A percentile compares a stretch with the other conserved stretches of the same genome.
These are phyloP conservation scores for Ophiosphaerella herpotricha DNA, from an alignment of 2,329 filamentous ascomycete species.

Conservation along the genomic window DNA sequence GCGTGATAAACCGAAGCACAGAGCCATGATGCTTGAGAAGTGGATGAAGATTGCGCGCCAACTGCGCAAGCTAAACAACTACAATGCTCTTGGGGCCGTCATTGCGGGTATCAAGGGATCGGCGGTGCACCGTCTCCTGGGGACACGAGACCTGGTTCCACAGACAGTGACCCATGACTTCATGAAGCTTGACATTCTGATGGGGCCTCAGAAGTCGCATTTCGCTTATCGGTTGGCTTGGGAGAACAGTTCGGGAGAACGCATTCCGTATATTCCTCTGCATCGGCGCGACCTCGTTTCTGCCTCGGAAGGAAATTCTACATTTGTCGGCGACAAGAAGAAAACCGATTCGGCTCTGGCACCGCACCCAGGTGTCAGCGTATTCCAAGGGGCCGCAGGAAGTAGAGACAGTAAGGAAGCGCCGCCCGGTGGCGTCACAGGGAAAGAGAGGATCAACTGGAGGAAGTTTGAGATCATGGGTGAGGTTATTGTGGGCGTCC, in stretches of 20 bases:
- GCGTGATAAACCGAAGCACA: conserved; percentile 93
- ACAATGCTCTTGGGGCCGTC: conserved; percentile 93
- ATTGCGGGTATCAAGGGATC: conserved; percentile 90
- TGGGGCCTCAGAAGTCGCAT: conserved; percentile 90
- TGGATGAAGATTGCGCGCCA: conserved; percentile 89
- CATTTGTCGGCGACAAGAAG: conserved; percentile 69
- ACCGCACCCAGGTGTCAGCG: conserved; percentile 43
- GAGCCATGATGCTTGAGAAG: conserved; percentile 88
- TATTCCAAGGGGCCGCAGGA: conserved; percentile 35
- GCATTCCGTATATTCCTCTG: conserved; percentile 91
- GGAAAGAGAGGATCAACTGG: conserved; percentile 83
- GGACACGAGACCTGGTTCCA: conserved; percentile 78
- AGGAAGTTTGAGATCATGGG: conserved; percentile 97
- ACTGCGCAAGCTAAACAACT: conserved; percentile 91
- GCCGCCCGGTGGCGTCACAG: conserved; percentile 41
- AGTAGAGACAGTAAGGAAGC: conserved; percentile 49
- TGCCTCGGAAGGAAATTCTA: conserved; percentile 89
- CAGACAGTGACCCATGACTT: conserved; percentile 78
- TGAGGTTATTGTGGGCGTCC: conserved; percentile 86
- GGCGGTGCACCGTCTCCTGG: conserved; percentile 78
- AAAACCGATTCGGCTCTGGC: conserved; percentile 31
- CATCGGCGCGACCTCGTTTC: conserved; percentile 88
- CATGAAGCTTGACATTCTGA: conserved; percentile 84
- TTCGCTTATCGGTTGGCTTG: conserved; percentile 96
- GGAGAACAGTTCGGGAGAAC: conserved; percentile 89